A percentile compares a stretch with the other conserved stretches of the same genome.
Evolutionary conservation across 1,284 basidiomycete genomes (phyloP).

Genomic region (Peniophora sp.): DNA sequence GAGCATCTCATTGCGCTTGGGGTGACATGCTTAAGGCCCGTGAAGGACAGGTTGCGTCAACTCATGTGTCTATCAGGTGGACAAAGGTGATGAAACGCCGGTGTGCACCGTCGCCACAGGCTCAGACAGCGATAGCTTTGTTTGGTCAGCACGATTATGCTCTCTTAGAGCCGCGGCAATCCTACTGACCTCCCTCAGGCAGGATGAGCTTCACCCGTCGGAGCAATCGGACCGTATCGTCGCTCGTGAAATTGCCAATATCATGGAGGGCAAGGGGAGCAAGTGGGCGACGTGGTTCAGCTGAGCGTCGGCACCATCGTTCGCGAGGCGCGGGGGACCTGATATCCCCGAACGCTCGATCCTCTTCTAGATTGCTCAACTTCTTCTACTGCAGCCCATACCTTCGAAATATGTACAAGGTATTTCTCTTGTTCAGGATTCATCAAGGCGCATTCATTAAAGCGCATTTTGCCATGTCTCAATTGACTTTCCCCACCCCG

Average conservation of each 20-base stretch:
- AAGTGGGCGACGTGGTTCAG: slow-evolving; percentile 43
- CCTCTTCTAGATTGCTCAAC: no score
- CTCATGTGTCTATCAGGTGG: background rate
- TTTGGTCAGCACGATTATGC: slow-evolving; percentile 34
- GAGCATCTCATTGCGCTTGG: slow-evolving; percentile 28
- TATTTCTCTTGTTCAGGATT: no score
- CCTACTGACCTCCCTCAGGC: slow-evolving; percentile 26
- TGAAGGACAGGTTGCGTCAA: background rate
- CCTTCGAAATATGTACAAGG: no score
- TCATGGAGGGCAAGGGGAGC: slow-evolving; percentile 32
- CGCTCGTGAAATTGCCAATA: slow-evolving; percentile 38
- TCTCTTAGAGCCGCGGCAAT: no score
- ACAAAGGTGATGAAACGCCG: background rate
- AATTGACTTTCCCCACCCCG: no score
- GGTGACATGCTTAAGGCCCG: background rate
- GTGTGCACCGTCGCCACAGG: slow-evolving; percentile 34
- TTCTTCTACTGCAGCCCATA: no score
- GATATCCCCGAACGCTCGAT: no score
- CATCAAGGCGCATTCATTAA: no score
- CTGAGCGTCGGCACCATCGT: slow-evolving; percentile 14
- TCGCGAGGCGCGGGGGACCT: no score
- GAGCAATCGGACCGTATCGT: slow-evolving; percentile 48
- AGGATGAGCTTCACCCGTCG: slow-evolving; percentile 49
- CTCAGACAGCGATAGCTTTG: slow-evolving; percentile 40
- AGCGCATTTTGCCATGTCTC: no score